Percentiles rank a stretch among this genome's conserved stretches.
phyloP scores from a whole-genome alignment of 306 rosid genomes.

The Hylodesmum podocarpum region DNA sequence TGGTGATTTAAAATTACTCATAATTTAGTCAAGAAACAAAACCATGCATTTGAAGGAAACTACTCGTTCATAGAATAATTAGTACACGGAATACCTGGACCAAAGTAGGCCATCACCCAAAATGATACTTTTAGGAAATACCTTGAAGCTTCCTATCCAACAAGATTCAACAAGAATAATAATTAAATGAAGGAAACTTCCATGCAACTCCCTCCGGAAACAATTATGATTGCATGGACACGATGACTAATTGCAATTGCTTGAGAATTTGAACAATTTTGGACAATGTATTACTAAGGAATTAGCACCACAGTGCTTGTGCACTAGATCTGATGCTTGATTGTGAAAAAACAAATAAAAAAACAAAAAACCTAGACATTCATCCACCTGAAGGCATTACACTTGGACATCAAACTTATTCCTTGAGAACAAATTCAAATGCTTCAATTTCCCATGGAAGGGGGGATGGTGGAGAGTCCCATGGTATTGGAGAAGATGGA shows the following conservation, averaged over 20 bases:
- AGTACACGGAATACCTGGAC: background rate
- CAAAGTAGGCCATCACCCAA: background rate
- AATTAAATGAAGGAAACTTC: background rate
- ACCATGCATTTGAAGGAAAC: background rate
- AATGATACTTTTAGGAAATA: background rate
- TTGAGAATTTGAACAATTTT: background rate
- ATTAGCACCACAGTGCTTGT: background rate
- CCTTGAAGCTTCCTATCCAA: background rate
- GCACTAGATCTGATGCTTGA: background rate
- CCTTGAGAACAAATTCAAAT: constrained; percentile 35
- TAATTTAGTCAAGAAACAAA: background rate
- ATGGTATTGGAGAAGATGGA: constrained; percentile 32
- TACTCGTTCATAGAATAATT: background rate
- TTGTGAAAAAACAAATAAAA: background rate
- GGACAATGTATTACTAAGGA: too few relatives aligned
- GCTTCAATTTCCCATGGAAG: constrained; percentile 30
- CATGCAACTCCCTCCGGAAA: background rate
- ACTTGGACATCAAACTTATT: constrained; percentile 9
- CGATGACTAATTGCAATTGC: background rate
- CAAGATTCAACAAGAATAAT: background rate
- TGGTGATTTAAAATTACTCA: background rate
- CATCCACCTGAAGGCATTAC: background rate
- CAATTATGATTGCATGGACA: background rate
- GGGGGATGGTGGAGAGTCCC: constrained; percentile 31
- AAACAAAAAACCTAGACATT: background rate